Evolutionary conservation across 2,329 filamentous ascomycete species (phyloP), one percentile per base, ranked within the genome.

Genomic region (Pleochaeta shiraiana): DNA sequence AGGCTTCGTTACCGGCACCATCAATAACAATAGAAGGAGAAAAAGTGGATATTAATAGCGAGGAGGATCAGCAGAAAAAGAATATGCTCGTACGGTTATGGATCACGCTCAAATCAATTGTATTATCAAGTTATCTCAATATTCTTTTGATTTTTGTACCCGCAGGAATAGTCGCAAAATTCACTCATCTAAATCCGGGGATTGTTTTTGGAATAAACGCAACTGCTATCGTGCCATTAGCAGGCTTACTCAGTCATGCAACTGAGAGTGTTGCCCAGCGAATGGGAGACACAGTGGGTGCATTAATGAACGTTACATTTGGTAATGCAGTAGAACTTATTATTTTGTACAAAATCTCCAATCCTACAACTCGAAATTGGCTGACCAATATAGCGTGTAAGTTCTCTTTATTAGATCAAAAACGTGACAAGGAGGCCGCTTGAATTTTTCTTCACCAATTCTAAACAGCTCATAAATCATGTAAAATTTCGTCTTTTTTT

Each of bases 321-420:
- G 86, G 87, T 69, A 90, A 90, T 73, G 85, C 86, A 26, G 87
- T 90, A 28, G 87, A 90, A 74, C 75, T 90, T 72, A 90, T 90
- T 71, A 88, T 90, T 68, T 90, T 88, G 78, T 81, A 73, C 72
- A 77, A 71, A 47, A 24, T 33, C n/a, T 63, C 43, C 45, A 7
- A 7, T 16, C 34, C 16, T 16, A 37, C 34, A 24, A 65, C 53
- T n/a, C n/a, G n/a, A 63, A 2, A 50, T 60, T 21, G 53, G 66
- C 71, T 74, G 69, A 74, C 67, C 24, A 26, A 24, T 19, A 21
- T 67, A 81, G 79, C 74, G 81, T 81, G 79, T 82, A 79, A 76
- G 79, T 81, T 66, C 7, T 37, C n/a, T n/a, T n/a, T n/a, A n/a
- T n/a, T n/a, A n/a, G n/a, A n/a, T n/a, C n/a, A n/a, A n/a, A n/a